Evolutionary conservation across 805 yeast species (phyloP), one percentile per base, ranked within the genome.

Genomic region (Barnettozyma sucrosica): DNA sequence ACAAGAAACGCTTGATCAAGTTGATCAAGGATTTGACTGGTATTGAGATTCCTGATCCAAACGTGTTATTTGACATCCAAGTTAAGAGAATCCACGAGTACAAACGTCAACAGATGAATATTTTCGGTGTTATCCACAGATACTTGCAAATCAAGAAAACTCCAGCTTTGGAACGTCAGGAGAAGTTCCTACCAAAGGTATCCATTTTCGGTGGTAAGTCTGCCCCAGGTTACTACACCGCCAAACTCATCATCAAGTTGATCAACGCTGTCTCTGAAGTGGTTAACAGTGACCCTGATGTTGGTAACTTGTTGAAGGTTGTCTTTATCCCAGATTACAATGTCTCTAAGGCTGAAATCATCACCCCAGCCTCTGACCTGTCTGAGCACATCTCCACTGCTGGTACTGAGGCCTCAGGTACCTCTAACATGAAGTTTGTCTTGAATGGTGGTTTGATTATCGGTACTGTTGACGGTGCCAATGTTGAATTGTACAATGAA

Each of bases 221-320:
- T 50, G 97, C 97, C 10, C 97, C 97, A n/a, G 97, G 97, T 55
- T 89, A 89, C 66, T 89, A 87, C 70, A 87, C 89, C 81, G 97
- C 97, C 50, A 89, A 89, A 69, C 78, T 85, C 49, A 86, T 89
- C 61, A 90, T 89, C 64, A 88, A 89, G 66, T 75, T 89, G 66
- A 78, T 89, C 62, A 89, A 86, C 65, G 68, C 85, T 46, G 97
- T 89, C 34, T 83, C 86, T 28, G 81, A 79, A 6, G 92, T 88
- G 43, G 80, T 89, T 53, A 89, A 89, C 68, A 75, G 75, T 51
- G 97, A 89, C 63, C 67, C 75, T 1, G 90, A 83, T 25, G 75
- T 88, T 61, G 86, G 77, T 33, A 85, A 83, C 56, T 71, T 85
- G 59, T 77, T 89, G 60, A 88, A 89, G 69, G 96, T 89, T 47